These are phyloP conservation scores for Xylariomycetidae sp. DNA, from an alignment of 2,329 filamentous ascomycete species.

Conservation along the genomic window DNA sequence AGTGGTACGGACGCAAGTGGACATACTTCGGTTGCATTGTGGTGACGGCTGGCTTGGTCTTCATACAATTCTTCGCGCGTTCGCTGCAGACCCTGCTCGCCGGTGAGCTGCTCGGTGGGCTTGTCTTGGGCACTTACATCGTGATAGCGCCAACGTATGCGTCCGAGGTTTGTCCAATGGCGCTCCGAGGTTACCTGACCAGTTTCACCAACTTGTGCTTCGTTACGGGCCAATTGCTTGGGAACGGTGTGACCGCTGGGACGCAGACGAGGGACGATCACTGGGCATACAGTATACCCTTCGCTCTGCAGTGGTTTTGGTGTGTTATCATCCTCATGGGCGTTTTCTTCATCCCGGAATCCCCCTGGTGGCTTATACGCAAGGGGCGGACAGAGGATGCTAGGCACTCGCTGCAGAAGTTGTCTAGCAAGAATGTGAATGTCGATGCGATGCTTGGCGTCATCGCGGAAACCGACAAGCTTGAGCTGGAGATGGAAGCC, in stretches of 20 bases:
- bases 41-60: conserved; percentile 47
- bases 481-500: conserved; percentile 45
- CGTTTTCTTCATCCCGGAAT: conserved; percentile 42
- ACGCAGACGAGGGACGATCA: conserved; percentile 33
- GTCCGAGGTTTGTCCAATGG: conserved; percentile 54
- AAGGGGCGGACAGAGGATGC: conserved; percentile 36
- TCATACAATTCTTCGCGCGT: conserved; percentile 57
- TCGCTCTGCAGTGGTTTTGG: conserved; percentile 47
- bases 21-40: conserved; percentile 39
- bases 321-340: conserved; percentile 37
- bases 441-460: conserved; percentile 44
- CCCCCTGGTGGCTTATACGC: conserved; percentile 44
- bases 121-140: conserved; percentile 56
- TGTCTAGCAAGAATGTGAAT: conserved; percentile 42
- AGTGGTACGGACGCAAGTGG: conserved; percentile 37
- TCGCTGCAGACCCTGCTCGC: conserved; percentile 50
- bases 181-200: conserved; percentile 51
- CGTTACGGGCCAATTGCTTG: conserved; percentile 55
- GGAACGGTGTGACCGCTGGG: conserved; percentile 39
- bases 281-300: conserved; percentile 45
- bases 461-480: conserved; percentile 52
- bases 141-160: conserved; percentile 54
- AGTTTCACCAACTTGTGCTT: conserved; percentile 58
- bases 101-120: conserved; percentile 54
- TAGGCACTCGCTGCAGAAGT: conserved; percentile 29